Conservation (phyloP, 768 basidiomycete species). For the Pleurotus pulmonarius region DNA sequence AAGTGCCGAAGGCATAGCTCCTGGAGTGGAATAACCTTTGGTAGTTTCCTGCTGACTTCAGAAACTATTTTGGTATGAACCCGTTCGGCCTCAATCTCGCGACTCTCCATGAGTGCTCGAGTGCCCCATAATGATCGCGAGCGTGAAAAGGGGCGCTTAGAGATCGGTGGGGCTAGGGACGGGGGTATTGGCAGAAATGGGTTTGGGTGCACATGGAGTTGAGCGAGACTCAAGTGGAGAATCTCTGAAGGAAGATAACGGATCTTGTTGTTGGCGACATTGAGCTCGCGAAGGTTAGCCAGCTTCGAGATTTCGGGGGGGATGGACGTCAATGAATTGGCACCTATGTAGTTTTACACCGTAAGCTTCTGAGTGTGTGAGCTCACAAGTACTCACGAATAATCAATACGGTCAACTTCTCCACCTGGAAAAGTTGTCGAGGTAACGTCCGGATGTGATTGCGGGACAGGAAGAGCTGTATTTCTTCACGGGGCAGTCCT, state of each 20-base stretch:
- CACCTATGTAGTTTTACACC: constrained; percentile 39
- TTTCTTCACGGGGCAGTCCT: constrained; percentile 41
- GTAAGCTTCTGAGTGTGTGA: background rate
- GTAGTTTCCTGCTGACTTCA: background rate
- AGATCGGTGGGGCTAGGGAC: constrained; percentile 18
- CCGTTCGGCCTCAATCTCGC: background rate
- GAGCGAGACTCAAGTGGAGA: constrained; percentile 47
- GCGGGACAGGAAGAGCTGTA: constrained; percentile 53
- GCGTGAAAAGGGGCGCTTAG: constrained; percentile 8
- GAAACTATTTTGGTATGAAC: constrained; percentile 6
- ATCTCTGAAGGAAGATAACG: constrained; percentile 65
- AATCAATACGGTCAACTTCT: constrained; percentile 57
- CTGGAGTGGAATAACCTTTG: constrained; percentile 18
- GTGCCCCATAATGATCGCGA: constrained; percentile 3
- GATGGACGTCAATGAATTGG: constrained; percentile 50
- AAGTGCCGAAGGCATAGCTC: constrained; percentile 32
- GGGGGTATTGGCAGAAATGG: constrained; percentile 40
- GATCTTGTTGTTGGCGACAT: constrained; percentile 57
- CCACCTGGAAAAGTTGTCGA: constrained; percentile 49
- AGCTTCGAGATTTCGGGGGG: constrained; percentile 63
- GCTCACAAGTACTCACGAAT: constrained; percentile 46
- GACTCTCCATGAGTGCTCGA: background rate
- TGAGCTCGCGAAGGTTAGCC: constrained; percentile 52
- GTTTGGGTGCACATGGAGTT: constrained; percentile 52
- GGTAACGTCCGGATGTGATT: constrained; percentile 58